Conservation (phyloP, 257 asterid genomes). For the Paraleonurus japonicus region DNA sequence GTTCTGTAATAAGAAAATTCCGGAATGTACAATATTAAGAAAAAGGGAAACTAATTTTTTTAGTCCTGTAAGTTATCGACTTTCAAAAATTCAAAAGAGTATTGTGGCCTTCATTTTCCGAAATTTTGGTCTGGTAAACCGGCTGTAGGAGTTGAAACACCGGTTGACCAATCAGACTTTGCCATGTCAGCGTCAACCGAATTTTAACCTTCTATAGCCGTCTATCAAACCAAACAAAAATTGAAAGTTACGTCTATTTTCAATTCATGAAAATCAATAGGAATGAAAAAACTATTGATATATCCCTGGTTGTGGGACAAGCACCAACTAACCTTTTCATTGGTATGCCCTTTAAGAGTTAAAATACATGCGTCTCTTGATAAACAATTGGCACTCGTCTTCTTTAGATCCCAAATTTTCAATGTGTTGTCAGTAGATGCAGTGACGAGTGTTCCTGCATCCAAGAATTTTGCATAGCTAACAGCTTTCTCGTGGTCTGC, state of each 20-base stretch:
- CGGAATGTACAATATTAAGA: conserved; percentile 7
- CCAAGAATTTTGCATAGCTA: conserved; percentile 82
- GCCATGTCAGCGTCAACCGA: too few relatives aligned
- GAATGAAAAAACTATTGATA: too few relatives aligned
- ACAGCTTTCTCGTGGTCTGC: conserved; percentile 93
- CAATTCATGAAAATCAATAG: too few relatives aligned
- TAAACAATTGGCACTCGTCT: conserved; percentile 54
- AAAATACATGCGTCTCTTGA: conserved; percentile 76
- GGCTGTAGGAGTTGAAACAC: too few relatives aligned
- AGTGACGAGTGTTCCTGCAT: conserved; percentile 67
- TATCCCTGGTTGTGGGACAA: background rate
- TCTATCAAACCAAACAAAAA: too few relatives aligned
- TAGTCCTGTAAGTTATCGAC: too few relatives aligned
- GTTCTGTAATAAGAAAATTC: conserved; percentile 1
- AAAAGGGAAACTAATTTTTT: background rate
- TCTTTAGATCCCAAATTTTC: conserved; percentile 90
- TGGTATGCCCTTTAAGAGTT: conserved; percentile 87
- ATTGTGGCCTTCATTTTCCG: too few relatives aligned
- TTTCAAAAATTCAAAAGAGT: too few relatives aligned
- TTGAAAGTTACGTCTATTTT: too few relatives aligned
- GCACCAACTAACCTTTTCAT: conserved; percentile 74
- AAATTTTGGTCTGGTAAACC: too few relatives aligned
- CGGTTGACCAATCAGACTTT: too few relatives aligned
- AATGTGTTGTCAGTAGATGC: conserved; percentile 96
- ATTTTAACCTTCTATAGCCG: too few relatives aligned